Conservation (phyloP, 2,329 filamentous ascomycete species). For the Sporothrix humicola region DNA sequence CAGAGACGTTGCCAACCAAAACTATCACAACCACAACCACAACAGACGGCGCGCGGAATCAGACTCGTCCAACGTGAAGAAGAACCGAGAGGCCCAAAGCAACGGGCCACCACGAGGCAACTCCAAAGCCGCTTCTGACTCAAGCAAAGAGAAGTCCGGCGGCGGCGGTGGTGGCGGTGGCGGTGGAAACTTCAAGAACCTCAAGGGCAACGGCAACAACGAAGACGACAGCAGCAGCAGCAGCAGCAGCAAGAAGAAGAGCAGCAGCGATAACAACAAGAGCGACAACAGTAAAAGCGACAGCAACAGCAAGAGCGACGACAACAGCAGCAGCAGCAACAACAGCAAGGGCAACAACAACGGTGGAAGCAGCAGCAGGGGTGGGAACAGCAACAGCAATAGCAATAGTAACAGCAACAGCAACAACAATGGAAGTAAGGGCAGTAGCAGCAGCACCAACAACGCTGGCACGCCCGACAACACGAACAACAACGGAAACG, state of each 20-base stretch:
- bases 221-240: conserved; percentile 7
- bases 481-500: conserved; percentile 5
- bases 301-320: conserved; percentile 27
- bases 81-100: conserved; percentile 6
- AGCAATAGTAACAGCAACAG: background rate
- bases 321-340: background rate
- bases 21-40: conserved; percentile 21
- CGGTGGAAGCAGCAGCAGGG: conserved; percentile 10
- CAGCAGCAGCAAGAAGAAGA: conserved; percentile 27
- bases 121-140: background rate
- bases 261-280: background rate
- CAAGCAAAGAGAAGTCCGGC: background rate
- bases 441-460: conserved; percentile 31
- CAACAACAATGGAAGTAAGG: conserved; percentile 26
- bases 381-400: background rate
- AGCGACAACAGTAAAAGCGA: conserved; percentile 29
- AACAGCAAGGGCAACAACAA: conserved; percentile 30
- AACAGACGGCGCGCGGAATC: background rate
- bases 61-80: conserved; percentile 2
- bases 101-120: background rate
- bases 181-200: background rate
- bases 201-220: conserved; percentile 20
- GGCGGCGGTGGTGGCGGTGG: background rate
- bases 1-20: background rate
- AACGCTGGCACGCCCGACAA: conserved; percentile 19